Conservation (phyloP, 768 basidiomycete genomes). For the Termitomyces sp. region DNA sequence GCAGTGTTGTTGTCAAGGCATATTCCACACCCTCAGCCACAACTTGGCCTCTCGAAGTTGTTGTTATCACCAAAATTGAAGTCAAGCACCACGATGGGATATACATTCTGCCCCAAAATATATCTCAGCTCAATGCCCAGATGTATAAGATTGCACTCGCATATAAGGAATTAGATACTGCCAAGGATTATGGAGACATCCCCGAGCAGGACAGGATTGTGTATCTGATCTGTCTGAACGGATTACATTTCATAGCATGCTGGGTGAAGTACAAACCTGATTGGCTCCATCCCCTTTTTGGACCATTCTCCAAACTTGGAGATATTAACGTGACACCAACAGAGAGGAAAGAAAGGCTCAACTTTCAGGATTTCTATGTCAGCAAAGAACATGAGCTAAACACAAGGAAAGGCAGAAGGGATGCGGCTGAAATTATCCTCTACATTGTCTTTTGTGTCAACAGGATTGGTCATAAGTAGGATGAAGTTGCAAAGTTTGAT, state of each 20-base stretch:
- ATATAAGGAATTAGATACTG: background rate
- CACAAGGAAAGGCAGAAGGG: background rate
- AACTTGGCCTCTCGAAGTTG: background rate
- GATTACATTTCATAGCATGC: background rate
- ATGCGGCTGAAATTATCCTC: background rate
- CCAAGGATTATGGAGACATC: background rate
- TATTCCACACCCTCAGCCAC: background rate
- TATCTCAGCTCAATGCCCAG: constrained; percentile 2
- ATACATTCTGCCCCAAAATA: background rate
- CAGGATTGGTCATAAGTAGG: background rate
- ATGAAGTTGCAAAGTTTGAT: background rate
- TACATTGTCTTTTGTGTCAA: background rate
- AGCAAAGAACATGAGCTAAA: background rate
- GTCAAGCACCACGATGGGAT: background rate
- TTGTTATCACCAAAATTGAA: background rate
- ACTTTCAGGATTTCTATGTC: background rate
- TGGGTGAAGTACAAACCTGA: background rate
- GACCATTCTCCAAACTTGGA: background rate
- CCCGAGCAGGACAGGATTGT: background rate
- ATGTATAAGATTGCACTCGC: background rate
- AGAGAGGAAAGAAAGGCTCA: background rate
- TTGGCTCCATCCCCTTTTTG: background rate
- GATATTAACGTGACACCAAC: background rate
- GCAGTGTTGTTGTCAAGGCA: background rate
- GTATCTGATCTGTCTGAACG: background rate